Base-by-base conservation (phyloP, 2,329 filamentous ascomycete genomes). In the Alternaria incomplexa region DNA sequence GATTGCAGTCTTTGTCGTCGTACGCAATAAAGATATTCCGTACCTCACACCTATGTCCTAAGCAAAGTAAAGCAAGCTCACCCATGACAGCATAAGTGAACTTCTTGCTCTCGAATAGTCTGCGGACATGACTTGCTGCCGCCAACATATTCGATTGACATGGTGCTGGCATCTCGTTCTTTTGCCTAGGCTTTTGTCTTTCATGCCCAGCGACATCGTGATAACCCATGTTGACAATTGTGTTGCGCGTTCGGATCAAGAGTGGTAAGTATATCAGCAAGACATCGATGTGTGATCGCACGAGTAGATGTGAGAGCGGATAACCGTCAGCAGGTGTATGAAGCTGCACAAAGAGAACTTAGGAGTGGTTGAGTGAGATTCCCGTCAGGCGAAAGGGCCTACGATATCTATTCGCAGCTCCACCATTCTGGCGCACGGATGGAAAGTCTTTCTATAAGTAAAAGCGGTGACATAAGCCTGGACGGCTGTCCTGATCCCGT, bases 1-100 rank as follows among this genome's bases (percentile, higher is more conserved):
- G 70, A 20, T 66, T 58, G 44, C 71, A 78, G 25, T 78, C 74
- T 51, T 63, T 70, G 36, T 73, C 73, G 36, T 78, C 76, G 46
- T 78, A 79, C 1, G 74, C 76, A 30, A 79, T 73, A 28, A 78
- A 74, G 6, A 79, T 62, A 40, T 77, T 75, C 4, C 68, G 65
- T 67, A 76, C 71, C 15, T 74, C 73, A 30, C 76, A 72, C 17
- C 69, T 68, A 20, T 76, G 71, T 4, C 77, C 77, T 4, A 77
- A 52, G 53, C 75, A 78, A 6, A 76, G 63, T 71, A 79, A 76
- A 15, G 74, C 69, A 17, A 79, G 61, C 5, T 73, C 73, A 25
- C 75, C 73, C 58, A 77, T 63, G 30, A 74, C 69, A 22, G 72
- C 75, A 67, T 75, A 78, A 17, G 68, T 70, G 22, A 78, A 67